A percentile compares a stretch with the other conserved stretches of the same genome.
Conservation (phyloP, 306 rosid genomes). For the Castanopsis chinensis region DNA sequence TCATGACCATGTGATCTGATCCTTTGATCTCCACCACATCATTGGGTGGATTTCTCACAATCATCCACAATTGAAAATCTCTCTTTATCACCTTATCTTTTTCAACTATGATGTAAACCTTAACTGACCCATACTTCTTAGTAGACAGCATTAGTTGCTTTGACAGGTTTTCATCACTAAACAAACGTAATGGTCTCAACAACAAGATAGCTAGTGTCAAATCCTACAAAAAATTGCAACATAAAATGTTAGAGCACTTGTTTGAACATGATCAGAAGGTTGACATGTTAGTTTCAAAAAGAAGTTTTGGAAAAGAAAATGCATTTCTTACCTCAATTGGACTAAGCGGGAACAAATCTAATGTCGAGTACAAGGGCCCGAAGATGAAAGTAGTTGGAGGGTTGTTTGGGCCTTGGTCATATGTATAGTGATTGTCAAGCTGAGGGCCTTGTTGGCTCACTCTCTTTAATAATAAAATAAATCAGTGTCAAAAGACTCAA, state of each 20-base stretch:
- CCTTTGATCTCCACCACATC: conserved; percentile 22
- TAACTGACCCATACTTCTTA: conserved; percentile 31
- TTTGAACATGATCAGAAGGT: background rate
- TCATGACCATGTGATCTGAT: conserved; percentile 50
- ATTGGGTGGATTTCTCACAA: conserved; percentile 32
- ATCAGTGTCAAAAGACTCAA: no score
- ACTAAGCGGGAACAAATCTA: conserved; percentile 17
- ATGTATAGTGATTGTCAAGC: conserved; percentile 16
- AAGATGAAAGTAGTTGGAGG: conserved; percentile 29
- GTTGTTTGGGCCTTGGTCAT: conserved; percentile 28
- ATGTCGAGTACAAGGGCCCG: conserved; percentile 22
- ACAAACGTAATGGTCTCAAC: conserved; percentile 35
- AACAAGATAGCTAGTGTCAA: conserved; percentile 23
- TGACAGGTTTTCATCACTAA: conserved; percentile 23
- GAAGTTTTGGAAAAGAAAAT: background rate
- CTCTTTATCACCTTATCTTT: conserved; percentile 1
- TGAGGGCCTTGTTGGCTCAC: background rate
- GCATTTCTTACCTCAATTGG: conserved; percentile 20
- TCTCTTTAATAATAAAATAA: background rate
- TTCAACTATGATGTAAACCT: conserved; percentile 25
- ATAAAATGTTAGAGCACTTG: background rate
- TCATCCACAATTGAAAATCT: conserved; percentile 35
- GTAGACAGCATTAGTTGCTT: conserved; percentile 9
- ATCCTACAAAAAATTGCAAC: conserved; percentile 20
- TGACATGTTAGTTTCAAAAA: no score